Conservation (phyloP, 345 rosid species). For the Ceriops decandra region DNA sequence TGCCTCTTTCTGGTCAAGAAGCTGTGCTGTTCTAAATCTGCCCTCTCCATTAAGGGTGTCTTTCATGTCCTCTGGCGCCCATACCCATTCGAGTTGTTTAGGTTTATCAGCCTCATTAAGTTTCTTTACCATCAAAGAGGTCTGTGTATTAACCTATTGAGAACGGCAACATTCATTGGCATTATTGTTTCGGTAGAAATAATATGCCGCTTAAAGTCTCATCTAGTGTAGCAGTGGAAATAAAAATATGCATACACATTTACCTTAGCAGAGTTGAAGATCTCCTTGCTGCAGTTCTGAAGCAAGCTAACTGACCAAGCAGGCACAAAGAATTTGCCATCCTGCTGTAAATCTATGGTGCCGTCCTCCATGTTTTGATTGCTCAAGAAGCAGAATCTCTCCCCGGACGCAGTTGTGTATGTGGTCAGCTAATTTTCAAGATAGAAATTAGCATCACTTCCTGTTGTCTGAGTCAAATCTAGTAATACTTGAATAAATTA, state of each 20-base stretch:
- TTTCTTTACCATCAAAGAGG: slow-evolving; percentile 9
- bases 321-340: slow-evolving; percentile 8
- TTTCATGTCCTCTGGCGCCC: slow-evolving; percentile 9
- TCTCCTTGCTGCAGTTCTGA: slow-evolving; percentile 17
- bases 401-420: neutral
- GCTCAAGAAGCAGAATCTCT: slow-evolving; percentile 13
- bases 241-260: no score
- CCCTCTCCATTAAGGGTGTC: slow-evolving; percentile 3
- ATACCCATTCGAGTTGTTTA: neutral
- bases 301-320: slow-evolving; percentile 23
- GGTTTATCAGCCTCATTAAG: neutral
- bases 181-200: no score
- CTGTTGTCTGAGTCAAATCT: no score
- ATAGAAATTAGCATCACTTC: no score
- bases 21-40: neutral
- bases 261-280: slow-evolving; percentile 16
- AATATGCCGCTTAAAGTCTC: no score
- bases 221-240: no score
- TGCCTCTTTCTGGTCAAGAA: slow-evolving; percentile 12
- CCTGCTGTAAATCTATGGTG: slow-evolving; percentile 2
- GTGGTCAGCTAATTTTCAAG: slow-evolving; percentile 1
- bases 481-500: no score
- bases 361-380: neutral
- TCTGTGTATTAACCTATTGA: slow-evolving; percentile 9
- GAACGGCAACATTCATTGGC: neutral